These are phyloP conservation scores for Aspergillus wentii DNA, from an alignment of 495 filamentous ascomycete species.

Conservation along the genomic window DNA sequence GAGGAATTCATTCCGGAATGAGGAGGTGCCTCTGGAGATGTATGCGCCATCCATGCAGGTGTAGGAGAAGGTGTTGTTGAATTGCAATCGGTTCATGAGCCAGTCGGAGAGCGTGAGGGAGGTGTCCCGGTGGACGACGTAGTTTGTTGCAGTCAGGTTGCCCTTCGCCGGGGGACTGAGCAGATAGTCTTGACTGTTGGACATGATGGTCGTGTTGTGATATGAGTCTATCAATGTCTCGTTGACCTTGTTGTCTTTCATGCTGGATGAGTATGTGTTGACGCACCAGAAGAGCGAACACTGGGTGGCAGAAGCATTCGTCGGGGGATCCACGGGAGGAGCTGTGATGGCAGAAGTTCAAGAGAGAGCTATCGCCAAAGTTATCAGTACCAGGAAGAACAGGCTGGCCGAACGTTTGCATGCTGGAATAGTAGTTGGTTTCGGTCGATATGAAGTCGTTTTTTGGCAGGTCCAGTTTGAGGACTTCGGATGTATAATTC, in stretches of 20 bases:
- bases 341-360: not conserved
- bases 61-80: not conserved
- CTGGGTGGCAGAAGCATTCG: not conserved
- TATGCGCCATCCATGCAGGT: too few relatives aligned
- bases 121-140: not conserved
- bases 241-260: not conserved
- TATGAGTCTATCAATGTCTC: not conserved
- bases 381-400: not conserved
- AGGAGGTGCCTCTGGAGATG: too few relatives aligned
- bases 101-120: not conserved
- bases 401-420: too few relatives aligned
- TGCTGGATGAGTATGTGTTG: not conserved
- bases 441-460: not conserved
- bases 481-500: not conserved
- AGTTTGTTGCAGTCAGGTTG: not conserved
- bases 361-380: not conserved
- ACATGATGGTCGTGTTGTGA: not conserved
- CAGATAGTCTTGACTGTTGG: not conserved
- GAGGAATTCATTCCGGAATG: not conserved
- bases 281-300: conserved; percentile 1
- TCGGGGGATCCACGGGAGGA: not conserved
- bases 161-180: not conserved
- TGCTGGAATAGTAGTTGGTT: too few relatives aligned
- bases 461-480: not conserved
- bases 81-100: not conserved